Base-by-base conservation (phyloP, 306 rosid genomes). In the Ochetophila trinervis region DNA sequence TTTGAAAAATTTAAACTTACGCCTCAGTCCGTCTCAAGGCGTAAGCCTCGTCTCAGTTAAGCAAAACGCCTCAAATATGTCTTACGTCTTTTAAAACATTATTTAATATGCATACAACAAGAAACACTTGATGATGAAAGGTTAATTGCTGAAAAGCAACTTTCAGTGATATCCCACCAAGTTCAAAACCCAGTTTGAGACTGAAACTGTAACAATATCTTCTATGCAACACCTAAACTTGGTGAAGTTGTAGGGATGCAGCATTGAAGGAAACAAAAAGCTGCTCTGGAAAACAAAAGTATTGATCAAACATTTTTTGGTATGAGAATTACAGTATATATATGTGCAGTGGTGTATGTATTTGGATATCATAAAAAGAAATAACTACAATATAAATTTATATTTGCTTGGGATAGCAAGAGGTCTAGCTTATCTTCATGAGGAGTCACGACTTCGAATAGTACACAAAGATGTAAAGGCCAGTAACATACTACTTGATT, bases 271-370 rank as follows among this genome's bases (percentile, higher is more conserved):
- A 53, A 70, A 64, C 36, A 79, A 84, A 60, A 66, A 83, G 51
- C 96, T 88, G 69, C 91, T 72, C 83, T 88, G 6, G 93, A 88
- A 72, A 91, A 91, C 63, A 91, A 82, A 76, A 88, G 96, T 67
- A 89, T 88, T 70, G 96, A 86, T 78, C 93, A 84, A 86, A 94
- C 91, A 61, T 40, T 91, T 61, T 91, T 91, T 76, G 96, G 96
- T 91, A 84, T 30, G 82, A 47, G 53, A 60, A 69, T 14, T 67
- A 6, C 7, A 71, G 21, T 22, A 14, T 50, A 11, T 22, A 27
- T 34, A 14, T 60, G 4, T 24, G 10, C 0, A 16, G 15, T 65
- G n/a, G n/a, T n/a, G n/a, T n/a, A n/a, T n/a, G n/a, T n/a, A n/a
- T n/a, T n/a, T n/a, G 45, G 2, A 40, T 48, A 35, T 24, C 4